Evolutionary conservation across 306 rosid genomes (phyloP).

Genomic region (Bauhinia variegata): DNA sequence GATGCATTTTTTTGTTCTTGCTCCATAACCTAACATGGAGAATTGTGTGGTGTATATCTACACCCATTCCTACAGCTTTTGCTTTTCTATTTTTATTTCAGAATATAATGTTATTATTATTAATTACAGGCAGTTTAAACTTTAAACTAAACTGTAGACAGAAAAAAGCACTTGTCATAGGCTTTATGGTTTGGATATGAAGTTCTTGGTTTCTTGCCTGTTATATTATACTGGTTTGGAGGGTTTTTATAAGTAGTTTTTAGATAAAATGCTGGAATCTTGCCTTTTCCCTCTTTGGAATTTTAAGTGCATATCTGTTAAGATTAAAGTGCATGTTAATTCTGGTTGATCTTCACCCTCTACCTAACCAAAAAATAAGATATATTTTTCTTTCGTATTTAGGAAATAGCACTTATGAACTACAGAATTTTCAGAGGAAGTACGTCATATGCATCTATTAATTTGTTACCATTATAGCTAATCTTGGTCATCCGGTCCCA

Average conservation of each 20-base stretch:
- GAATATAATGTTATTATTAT: not conserved
- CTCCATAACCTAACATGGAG: too few relatives aligned
- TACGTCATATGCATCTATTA: too few relatives aligned
- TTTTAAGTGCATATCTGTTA: not conserved
- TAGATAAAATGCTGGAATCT: slow-evolving; percentile 10
- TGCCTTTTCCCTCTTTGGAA: not conserved
- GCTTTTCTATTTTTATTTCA: not conserved
- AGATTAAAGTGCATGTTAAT: slow-evolving; percentile 4
- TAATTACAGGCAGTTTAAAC: not conserved
- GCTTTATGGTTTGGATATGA: too few relatives aligned
- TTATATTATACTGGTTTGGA: too few relatives aligned
- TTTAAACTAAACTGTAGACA: not conserved
- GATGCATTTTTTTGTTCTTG: not conserved
- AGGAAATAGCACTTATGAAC: not conserved
- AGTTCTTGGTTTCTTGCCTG: too few relatives aligned
- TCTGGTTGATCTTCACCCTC: not conserved
- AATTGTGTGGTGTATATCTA: not conserved
- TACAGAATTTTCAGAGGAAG: not conserved
- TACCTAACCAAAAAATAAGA: not conserved
- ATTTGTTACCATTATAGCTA: not conserved
- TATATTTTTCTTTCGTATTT: not conserved
- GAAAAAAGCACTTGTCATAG: not conserved
- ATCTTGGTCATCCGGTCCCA: not conserved
- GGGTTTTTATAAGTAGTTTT: slow-evolving; percentile 3
- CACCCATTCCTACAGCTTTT: not conserved